Base-by-base conservation (phyloP, 345 rosid genomes). In the Balakata baccata region DNA sequence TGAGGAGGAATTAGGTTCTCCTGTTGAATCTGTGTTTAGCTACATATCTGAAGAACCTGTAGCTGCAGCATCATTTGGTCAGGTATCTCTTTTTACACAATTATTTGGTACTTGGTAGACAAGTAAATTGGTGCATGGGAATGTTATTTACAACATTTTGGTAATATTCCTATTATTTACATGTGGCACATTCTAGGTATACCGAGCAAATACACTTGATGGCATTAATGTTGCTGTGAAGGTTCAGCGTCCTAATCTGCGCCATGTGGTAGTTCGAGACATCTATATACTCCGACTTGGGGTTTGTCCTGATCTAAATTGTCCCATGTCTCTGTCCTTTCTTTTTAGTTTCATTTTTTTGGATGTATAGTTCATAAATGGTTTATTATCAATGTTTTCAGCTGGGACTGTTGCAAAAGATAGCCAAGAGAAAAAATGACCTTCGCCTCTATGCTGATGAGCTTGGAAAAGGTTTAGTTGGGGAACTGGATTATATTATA, bases 11-110 rank as follows among this genome's bases (percentile, higher is more conserved):
- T 84, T 94, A 76, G 92, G 94, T 63, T 90, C 93, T 78, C 92
- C 97, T 68, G 81, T 85, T 39, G 83, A 82, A 60, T 89, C 94
- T 69, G 75, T 82, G 66, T 90, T 90, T 74, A 90, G 90, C 77
- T 77, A 86, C 72, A 77, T 94, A 65, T 92, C 98, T 57, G 86
- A 90, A 79, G 96, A 94, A 78, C 90, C 97, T 58, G 86, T 90
- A 62, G 98, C 97, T 62, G 97, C 98, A 56, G 97, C 97, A 69
- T 94, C 98, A 77, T 94, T 92, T 84, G 98, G 97, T 82, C 97
- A 94, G 94, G 98, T 94, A 79, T 71, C 61, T 63, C 71, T 75
- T 51, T 62, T 38, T 57, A 63, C 60, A 50, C 68, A 7, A 10
- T 43, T 57, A 57, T 41, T 49, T 59, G 18, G 37, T 57, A 57